phyloP scores from a whole-genome alignment of 2,329 filamentous ascomycete species.

The Stagonosporopsis chrysanthemi region DNA sequence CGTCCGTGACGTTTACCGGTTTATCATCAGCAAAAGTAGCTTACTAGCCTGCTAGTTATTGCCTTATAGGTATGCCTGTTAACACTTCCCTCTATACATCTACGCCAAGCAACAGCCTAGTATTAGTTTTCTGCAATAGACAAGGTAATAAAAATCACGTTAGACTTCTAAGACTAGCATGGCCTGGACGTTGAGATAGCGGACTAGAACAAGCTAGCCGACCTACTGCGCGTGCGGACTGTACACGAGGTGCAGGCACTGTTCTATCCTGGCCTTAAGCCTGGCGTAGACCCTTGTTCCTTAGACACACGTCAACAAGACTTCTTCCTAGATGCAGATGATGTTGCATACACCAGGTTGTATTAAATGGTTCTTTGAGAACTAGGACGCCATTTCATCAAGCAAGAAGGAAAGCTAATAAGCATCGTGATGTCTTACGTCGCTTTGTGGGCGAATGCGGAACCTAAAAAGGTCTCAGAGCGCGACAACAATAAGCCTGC shows the following conservation, averaged over 20 bases:
- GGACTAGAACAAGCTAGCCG: constrained; percentile 15
- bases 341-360: not conserved
- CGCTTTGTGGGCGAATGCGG: too few relatives aligned
- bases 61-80: too few relatives aligned
- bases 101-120: constrained; percentile 8
- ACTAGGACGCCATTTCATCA: not conserved
- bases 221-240: not conserved
- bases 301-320: not conserved
- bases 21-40: too few relatives aligned
- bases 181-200: constrained; percentile 6
- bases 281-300: not conserved
- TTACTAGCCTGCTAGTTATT: too few relatives aligned
- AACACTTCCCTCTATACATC: constrained; percentile 7
- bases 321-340: constrained; percentile 6
- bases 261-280: constrained; percentile 9
- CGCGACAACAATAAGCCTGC: too few relatives aligned
- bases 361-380: constrained; percentile 2
- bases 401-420: too few relatives aligned
- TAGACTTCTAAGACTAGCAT: constrained; percentile 7
- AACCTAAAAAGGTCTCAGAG: too few relatives aligned
- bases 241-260: constrained; percentile 3
- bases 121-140: constrained; percentile 13
- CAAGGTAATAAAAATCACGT: constrained; percentile 9
- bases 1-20: too few relatives aligned
- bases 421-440: too few relatives aligned